Conservation (phyloP, 345 rosid species). For the Stellera chamaejasme region DNA sequence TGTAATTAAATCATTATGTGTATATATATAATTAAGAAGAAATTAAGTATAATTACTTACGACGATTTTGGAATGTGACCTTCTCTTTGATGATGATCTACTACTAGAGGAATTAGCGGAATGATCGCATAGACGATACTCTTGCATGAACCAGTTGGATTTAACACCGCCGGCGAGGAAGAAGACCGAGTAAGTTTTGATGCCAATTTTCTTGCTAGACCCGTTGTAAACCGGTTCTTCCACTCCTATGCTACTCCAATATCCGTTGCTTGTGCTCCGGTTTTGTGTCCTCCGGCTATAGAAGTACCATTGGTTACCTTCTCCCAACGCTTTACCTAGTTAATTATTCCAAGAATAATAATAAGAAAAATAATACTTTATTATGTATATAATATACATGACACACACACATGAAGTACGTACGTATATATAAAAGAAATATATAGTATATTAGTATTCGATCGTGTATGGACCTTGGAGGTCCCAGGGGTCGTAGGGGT, state of each 20-base stretch:
- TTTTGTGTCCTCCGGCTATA: constrained; percentile 65
- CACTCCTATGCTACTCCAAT: constrained; percentile 64
- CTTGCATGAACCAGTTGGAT: constrained; percentile 84
- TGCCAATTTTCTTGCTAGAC: constrained; percentile 46
- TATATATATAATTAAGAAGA: no score
- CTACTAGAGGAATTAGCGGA: constrained; percentile 18
- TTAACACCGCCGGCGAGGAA: constrained; percentile 30
- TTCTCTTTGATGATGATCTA: constrained; percentile 58
- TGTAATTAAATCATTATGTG: no score
- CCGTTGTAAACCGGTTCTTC: constrained; percentile 55
- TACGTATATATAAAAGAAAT: not conserved
- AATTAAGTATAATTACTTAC: no score
- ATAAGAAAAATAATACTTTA: not conserved
- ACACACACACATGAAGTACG: not conserved
- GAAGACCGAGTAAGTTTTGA: constrained; percentile 51
- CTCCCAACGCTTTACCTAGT: constrained; percentile 78
- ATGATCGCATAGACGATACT: constrained; percentile 50
- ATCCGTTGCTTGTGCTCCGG: constrained; percentile 56
- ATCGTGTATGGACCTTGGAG: constrained; percentile 45
- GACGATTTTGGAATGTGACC: constrained; percentile 34
- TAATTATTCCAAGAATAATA: not conserved
- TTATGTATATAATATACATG: not conserved
- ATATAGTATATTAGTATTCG: no score
- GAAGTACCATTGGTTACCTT: constrained; percentile 84
- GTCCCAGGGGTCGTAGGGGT: constrained; percentile 92